Evolutionary conservation across 768 basidiomycete species (phyloP).

Genomic region (Naganishia onofrii): DNA sequence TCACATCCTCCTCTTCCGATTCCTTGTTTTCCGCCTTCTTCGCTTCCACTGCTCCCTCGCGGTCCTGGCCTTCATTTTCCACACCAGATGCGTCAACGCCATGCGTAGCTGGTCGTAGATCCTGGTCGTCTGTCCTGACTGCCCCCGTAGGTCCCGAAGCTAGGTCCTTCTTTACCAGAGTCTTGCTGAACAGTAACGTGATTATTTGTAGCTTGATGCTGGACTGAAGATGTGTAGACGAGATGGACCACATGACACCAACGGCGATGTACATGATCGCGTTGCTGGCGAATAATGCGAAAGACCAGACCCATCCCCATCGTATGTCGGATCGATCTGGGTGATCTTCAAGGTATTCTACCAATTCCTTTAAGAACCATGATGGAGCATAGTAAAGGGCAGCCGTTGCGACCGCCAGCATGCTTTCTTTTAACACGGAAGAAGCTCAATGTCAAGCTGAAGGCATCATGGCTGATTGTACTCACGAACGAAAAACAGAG

Average conservation of each 20-base stretch:
- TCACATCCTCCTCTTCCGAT: conserved; percentile 58
- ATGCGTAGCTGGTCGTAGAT: neutral
- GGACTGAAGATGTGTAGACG: conserved; percentile 67
- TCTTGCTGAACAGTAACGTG: conserved; percentile 80
- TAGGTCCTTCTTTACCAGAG: conserved; percentile 77
- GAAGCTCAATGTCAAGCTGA: neutral
- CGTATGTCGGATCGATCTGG: conserved; percentile 57
- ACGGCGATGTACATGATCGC: conserved; percentile 53
- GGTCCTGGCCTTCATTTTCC: conserved; percentile 33
- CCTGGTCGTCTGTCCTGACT: neutral
- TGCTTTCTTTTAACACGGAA: conserved; percentile 33
- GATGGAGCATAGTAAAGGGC: conserved; percentile 55
- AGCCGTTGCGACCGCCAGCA: conserved; percentile 47
- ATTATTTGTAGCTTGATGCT: conserved; percentile 73
- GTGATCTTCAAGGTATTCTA: conserved; percentile 67
- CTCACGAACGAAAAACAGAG: conserved; percentile 44
- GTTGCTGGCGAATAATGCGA: conserved; percentile 46
- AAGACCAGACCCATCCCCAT: conserved; percentile 71
- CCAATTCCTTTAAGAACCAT: conserved; percentile 63
- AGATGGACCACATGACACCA: conserved; percentile 46
- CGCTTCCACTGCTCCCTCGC: conserved; percentile 27
- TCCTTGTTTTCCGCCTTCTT: conserved; percentile 56
- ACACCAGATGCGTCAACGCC: conserved; percentile 27
- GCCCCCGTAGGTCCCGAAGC: conserved; percentile 55
- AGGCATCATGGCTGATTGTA: neutral